phyloP scores from a whole-genome alignment of 768 basidiomycete species.

The Wakefieldia striispora region DNA sequence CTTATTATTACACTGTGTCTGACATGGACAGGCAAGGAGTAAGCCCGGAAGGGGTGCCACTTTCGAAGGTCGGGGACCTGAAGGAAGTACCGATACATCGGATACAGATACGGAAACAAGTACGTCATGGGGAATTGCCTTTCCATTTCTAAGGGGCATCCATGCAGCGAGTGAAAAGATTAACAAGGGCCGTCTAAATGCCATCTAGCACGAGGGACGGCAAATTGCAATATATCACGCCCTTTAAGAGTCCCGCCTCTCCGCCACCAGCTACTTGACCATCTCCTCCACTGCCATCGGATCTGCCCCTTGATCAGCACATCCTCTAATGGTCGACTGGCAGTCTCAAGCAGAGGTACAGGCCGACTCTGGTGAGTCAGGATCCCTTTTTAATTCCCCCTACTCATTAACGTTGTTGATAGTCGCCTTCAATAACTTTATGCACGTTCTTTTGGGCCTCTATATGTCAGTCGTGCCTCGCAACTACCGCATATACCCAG shows the following conservation, averaged over 20 bases:
- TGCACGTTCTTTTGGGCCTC: slow-evolving; percentile 57
- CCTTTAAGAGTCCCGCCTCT: slow-evolving; percentile 4
- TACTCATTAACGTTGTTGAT: slow-evolving; percentile 6
- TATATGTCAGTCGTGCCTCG: slow-evolving; percentile 48
- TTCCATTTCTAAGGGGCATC: slow-evolving; percentile 1
- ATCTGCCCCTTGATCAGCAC: slow-evolving; percentile 4
- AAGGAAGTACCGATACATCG: too few relatives aligned
- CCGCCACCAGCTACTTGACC: not conserved
- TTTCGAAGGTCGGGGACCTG: too few relatives aligned
- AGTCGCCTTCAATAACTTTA: slow-evolving; percentile 47
- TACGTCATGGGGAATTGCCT: slow-evolving; percentile 5
- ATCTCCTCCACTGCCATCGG: not conserved
- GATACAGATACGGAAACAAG: slow-evolving; percentile 4
- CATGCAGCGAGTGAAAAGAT: slow-evolving; percentile 3
- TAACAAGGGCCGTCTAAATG: slow-evolving; percentile 17
- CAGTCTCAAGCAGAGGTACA: slow-evolving; percentile 44
- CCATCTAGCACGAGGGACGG: slow-evolving; percentile 16
- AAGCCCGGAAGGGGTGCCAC: too few relatives aligned
- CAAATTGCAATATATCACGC: not conserved
- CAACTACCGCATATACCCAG: slow-evolving; percentile 3
- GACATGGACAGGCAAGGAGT: too few relatives aligned
- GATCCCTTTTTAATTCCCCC: not conserved
- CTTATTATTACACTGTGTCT: too few relatives aligned
- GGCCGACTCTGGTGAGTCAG: slow-evolving; percentile 44
- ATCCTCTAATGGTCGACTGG: slow-evolving; percentile 54